Evolutionary conservation across 208 protist species (phyloP).

Genomic region (Wallacemonas sp.): DNA sequence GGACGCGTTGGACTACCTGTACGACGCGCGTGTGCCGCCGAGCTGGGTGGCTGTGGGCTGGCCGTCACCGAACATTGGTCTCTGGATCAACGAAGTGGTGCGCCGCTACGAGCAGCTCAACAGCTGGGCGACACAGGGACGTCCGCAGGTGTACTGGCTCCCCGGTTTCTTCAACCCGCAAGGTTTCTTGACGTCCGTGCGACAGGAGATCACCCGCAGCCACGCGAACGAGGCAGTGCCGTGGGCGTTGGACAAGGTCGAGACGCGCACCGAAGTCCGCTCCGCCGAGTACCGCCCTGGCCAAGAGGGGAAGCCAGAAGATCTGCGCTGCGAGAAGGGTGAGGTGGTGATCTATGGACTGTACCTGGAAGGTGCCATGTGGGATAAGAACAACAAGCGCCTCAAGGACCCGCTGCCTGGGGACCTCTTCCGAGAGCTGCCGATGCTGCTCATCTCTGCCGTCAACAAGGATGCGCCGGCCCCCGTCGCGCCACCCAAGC

Average conservation of each 20-base stretch:
- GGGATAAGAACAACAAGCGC: constrained; percentile 94
- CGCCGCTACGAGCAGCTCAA: constrained; percentile 95
- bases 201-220: constrained; percentile 96
- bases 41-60: constrained; percentile 96
- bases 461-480: constrained; percentile 83
- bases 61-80: constrained; percentile 94
- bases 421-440: constrained; percentile 94
- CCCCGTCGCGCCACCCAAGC: constrained; percentile 56
- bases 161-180: constrained; percentile 99
- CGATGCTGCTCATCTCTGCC: constrained; percentile 96
- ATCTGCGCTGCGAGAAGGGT: constrained; percentile 90
- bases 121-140: constrained; percentile 90
- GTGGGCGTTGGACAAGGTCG: constrained; percentile 98
- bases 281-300: constrained; percentile 89
- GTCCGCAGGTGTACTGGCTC: constrained; percentile 95
- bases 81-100: constrained; percentile 97
- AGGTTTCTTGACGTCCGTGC: constrained; percentile 98
- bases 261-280: constrained; percentile 94
- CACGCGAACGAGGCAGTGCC: constrained; percentile 87
- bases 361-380: constrained; percentile 97
- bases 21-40: constrained; percentile 95
- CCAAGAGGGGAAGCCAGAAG: constrained; percentile 91
- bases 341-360: constrained; percentile 98
- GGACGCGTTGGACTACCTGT: constrained; percentile 94
- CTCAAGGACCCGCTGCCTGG: constrained; percentile 94